phyloP scores from a whole-genome alignment of 2,329 filamentous ascomycete species.

The Neopestalotiopsis sp. region DNA sequence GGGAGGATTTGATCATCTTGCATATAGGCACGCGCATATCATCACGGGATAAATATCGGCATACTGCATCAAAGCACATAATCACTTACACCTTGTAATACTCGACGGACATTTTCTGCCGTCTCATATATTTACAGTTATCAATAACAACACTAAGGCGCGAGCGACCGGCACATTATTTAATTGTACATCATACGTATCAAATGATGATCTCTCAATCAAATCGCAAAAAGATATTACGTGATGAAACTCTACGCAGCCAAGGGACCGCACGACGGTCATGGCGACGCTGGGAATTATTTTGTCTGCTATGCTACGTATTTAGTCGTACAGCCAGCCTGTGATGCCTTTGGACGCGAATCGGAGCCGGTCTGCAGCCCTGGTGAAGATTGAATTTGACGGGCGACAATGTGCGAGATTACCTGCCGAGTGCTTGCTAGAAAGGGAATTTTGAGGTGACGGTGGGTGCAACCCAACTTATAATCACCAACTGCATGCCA shows the following conservation, averaged over 20 bases:
- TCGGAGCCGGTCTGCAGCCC: background rate
- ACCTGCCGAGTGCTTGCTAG: background rate
- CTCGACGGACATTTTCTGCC: background rate
- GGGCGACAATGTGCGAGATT: conserved; percentile 5
- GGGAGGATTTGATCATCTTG: background rate
- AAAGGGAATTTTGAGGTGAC: background rate
- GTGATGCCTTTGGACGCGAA: background rate
- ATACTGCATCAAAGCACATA: conserved; percentile 7
- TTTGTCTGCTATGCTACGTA: background rate
- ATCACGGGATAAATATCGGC: conserved; percentile 1
- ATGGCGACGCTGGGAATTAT: too few species aligned
- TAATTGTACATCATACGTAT: background rate
- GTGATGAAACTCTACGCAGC: too few species aligned
- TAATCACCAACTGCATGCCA: background rate
- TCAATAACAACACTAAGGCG: background rate
- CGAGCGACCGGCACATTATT: background rate
- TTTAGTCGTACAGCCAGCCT: background rate
- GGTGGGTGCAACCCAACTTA: background rate
- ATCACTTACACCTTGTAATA: conserved; percentile 9
- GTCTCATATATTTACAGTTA: background rate
- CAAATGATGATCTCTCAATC: background rate
- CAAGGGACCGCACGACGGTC: too few species aligned
- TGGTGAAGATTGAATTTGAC: background rate
- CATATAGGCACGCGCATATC: conserved; percentile 9
- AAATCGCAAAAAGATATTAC: too few species aligned